These are phyloP conservation scores for Heritiera fomes DNA, from an alignment of 345 rosid species.

Conservation along the genomic window DNA sequence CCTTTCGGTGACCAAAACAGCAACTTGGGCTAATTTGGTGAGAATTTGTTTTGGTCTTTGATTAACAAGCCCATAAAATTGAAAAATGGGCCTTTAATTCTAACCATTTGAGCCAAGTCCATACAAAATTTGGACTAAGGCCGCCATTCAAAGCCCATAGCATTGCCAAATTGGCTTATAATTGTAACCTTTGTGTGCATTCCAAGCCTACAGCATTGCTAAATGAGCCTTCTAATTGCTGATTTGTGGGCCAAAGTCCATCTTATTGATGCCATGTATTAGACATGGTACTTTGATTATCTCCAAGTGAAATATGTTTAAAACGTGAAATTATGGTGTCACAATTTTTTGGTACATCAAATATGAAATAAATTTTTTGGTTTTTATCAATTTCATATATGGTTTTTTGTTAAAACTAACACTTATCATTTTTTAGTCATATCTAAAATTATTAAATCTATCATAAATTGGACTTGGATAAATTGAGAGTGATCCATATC, in stretches of 20 bases:
- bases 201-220: too few relatives aligned
- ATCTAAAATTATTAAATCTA: too few relatives aligned
- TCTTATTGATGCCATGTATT: too few relatives aligned
- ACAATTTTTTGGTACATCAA: too few relatives aligned
- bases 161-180: not conserved
- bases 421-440: too few relatives aligned
- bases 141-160: not conserved
- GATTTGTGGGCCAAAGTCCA: not conserved
- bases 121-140: not conserved
- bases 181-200: not conserved
- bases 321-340: too few relatives aligned
- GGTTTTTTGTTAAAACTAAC: too few relatives aligned
- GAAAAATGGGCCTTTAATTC: not conserved
- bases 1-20: not conserved
- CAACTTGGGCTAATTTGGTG: not conserved
- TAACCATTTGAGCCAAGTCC: not conserved
- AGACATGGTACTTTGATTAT: too few relatives aligned
- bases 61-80: not conserved
- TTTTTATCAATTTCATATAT: too few relatives aligned
- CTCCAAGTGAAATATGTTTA: too few relatives aligned
- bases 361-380: too few relatives aligned
- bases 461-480: not conserved
- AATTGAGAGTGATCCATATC: not conserved
- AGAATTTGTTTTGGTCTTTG: not conserved
- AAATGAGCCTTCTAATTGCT: too few relatives aligned